phyloP scores from a whole-genome alignment of 2,329 filamentous ascomycete species.

The Sordariomycetes sp. region DNA sequence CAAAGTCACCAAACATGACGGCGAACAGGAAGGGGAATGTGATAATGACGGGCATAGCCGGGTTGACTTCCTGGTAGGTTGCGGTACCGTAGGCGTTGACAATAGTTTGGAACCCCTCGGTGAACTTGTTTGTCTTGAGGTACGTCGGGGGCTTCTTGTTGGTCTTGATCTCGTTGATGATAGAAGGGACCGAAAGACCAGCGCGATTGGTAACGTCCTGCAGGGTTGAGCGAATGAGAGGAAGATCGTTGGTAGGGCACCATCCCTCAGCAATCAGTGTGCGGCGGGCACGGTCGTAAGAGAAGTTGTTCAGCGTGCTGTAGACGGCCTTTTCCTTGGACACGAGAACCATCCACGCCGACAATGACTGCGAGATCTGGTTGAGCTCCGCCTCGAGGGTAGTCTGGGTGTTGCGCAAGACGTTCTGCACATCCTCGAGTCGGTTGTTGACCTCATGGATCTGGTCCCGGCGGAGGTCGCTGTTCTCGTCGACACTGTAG shows the following conservation, averaged over 20 bases:
- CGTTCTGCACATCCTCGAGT: constrained; percentile 81
- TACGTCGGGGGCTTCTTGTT: constrained; percentile 97
- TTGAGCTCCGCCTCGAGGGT: constrained; percentile 88
- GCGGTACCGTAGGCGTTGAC: constrained; percentile 97
- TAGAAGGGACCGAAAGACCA: constrained; percentile 92
- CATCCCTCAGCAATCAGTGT: constrained; percentile 96
- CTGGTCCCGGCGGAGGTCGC: constrained; percentile 88
- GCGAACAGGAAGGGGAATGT: constrained; percentile 99
- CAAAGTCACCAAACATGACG: constrained; percentile 99
- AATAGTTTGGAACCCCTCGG: constrained; percentile 95
- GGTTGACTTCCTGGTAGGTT: constrained; percentile 96
- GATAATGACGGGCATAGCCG: constrained; percentile 86
- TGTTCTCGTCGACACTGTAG: constrained; percentile 96
- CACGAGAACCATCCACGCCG: constrained; percentile 95
- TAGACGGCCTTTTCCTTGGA: constrained; percentile 99
- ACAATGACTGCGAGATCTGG: constrained; percentile 85
- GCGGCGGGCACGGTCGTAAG: constrained; percentile 89
- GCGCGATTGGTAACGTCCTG: constrained; percentile 96
- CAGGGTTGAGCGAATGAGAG: constrained; percentile 82
- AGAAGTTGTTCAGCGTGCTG: constrained; percentile 90
- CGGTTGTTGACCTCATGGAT: constrained; percentile 96
- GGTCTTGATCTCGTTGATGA: constrained; percentile 94
- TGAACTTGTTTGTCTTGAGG: constrained; percentile 97
- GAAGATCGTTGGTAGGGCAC: constrained; percentile 87
- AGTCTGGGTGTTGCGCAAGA: constrained; percentile 88